Base-by-base conservation (phyloP, 1,284 basidiomycete genomes). In the Apiotrichum laibachii region DNA sequence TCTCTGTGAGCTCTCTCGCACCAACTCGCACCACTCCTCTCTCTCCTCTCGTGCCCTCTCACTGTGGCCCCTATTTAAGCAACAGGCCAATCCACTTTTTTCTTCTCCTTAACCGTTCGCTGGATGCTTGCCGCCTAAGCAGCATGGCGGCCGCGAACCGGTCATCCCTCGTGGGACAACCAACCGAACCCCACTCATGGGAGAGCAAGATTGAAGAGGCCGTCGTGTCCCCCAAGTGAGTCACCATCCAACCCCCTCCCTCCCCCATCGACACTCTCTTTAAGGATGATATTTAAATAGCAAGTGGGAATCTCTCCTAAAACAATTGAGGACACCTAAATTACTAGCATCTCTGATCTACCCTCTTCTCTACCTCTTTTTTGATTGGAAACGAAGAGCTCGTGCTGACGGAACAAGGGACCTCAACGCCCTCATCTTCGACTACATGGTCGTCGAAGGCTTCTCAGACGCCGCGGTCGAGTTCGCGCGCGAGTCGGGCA, bases 391-490 rank as follows among this genome's bases (percentile, higher is more conserved):
- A 31, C 26, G 4, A 31, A 31, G 26, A 31, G 26, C 9, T 39
- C 21, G 18, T 9, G 59, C 49, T 61, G 46, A 59, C 51, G 33
- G 10, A n/a, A 46, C 58, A 65, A 89, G 95, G 78, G 94, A 99
- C 76, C 81, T 99, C 61, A 96, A 99, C 77, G 85, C 88, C 6
- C 84, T 99, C n/a, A 86, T 99, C 50, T 94, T 97, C 87, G 92
- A 99, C 77, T 99, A 97, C 77, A 87, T 99, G 59, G 89, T 98
- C 63, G 92, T 96, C 57, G 94, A 98, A 75, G 95, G 95, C 2
- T 97, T 95, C 82, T 93, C 94, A 73, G 87, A 90, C 22, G 93
- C 96, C 1, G 95, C 96, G 1, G 89, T 95, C 71, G 88, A 92
- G 74, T 97, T 99, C 73, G 88, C 90, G 61, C 84, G 85, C 54